phyloP scores from a whole-genome alignment of 106 monocot genomes.

The Iris macrosiphon region DNA sequence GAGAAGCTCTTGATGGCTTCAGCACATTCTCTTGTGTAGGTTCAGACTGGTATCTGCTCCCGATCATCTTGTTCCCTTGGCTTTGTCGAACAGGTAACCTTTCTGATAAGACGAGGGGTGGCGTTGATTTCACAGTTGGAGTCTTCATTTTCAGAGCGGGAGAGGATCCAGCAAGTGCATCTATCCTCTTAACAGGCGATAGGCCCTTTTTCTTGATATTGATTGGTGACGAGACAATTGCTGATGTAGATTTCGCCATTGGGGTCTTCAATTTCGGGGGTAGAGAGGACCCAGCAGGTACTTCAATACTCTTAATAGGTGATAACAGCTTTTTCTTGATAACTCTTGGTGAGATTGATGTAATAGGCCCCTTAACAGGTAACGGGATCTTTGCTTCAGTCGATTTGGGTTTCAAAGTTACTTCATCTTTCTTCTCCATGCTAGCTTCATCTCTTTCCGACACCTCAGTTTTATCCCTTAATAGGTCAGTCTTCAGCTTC shows the following conservation, averaged over 20 bases:
- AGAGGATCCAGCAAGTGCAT: not conserved
- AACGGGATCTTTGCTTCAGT: too few species aligned
- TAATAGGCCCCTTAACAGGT: too few species aligned
- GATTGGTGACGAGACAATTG: conserved; percentile 5
- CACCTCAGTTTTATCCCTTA: not conserved
- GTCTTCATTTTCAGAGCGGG: not conserved
- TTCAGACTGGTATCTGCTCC: not conserved
- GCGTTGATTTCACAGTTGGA: not conserved
- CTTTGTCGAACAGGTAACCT: conserved; percentile 10
- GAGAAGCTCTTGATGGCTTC: not conserved
- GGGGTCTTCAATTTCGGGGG: conserved; percentile 9
- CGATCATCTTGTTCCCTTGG: not conserved
- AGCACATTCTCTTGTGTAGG: conserved; percentile 4
- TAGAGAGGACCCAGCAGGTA: not conserved
- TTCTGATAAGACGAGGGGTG: not conserved
- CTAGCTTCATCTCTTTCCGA: conserved; percentile 6
- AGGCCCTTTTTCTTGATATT: conserved; percentile 10
- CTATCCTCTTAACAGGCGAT: conserved; percentile 4
- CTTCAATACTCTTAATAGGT: not conserved
- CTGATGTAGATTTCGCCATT: conserved; percentile 9
- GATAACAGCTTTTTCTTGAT: conserved; percentile 12
- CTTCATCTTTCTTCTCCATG: conserved; percentile 13
- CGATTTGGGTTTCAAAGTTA: too few species aligned
- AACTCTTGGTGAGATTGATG: not conserved
- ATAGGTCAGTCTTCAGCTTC: conserved; percentile 9